Conservation (phyloP, 129 eudicot genomes). For the Lactuca saligna region DNA sequence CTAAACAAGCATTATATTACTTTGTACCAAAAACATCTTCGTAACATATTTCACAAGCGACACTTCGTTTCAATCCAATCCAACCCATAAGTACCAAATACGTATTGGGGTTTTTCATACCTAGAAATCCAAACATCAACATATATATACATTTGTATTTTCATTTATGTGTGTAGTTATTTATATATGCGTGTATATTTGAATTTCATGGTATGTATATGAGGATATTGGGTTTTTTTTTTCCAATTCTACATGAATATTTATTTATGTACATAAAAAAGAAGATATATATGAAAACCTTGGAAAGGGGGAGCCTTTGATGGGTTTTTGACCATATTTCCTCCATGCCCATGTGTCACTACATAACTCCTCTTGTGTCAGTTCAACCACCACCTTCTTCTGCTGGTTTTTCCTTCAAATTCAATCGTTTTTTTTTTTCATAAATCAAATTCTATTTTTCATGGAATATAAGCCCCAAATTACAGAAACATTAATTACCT, state of each 20-base stretch:
- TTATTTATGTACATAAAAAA: background rate
- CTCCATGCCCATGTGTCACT: constrained; percentile 87
- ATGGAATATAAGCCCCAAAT: background rate
- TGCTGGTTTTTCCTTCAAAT: constrained; percentile 63
- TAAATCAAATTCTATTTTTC: background rate
- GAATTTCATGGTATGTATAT: too few species aligned
- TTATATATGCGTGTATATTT: too few species aligned
- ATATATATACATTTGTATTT: too few species aligned
- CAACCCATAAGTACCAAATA: too few species aligned
- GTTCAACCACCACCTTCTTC: constrained; percentile 51
- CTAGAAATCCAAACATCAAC: too few species aligned
- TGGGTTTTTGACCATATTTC: constrained; percentile 86
- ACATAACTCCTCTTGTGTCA: constrained; percentile 70
- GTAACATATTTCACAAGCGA: too few species aligned
- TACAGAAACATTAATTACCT: constrained; percentile 27
- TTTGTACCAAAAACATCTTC: too few species aligned
- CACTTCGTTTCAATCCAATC: too few species aligned
- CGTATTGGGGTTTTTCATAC: too few species aligned
- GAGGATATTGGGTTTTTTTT: too few species aligned
- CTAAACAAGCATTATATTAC: background rate
- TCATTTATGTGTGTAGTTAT: too few species aligned
- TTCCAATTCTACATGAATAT: background rate
- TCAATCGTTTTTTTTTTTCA: background rate
- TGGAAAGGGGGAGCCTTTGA: constrained; percentile 84
- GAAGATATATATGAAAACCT: constrained; percentile 36